Evolutionary conservation across 345 rosid species (phyloP), one percentile per base, ranked within the genome.

Genomic region (Bruguiera parviflora): DNA sequence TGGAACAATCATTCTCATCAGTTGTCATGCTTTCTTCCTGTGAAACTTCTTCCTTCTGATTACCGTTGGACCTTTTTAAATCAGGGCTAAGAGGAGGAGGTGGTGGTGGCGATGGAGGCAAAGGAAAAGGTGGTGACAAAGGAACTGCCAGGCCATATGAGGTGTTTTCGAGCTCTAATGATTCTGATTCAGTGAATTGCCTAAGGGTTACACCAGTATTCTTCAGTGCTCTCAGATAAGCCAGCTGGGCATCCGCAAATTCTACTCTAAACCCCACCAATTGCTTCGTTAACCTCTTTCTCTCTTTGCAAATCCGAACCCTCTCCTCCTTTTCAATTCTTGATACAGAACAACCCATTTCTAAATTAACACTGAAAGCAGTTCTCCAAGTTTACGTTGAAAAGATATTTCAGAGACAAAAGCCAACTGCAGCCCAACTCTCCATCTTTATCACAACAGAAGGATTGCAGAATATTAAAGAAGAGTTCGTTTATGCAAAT

Each of bases 271-370:
- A 74, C 67, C 68, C 80, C 61, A 91, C 74, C 77, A 93, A 57
- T 63, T 85, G 85, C 66, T 87, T 91, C 97, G 89, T 88, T 55
- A 89, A 72, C 83, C 81, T 93, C 86, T 86, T 91, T 69, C 98
- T 82, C 82, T 87, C 91, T 82, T 85, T 91, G 75, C 92, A 91
- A 46, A 78, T 77, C 72, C 66, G 79, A 66, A 89, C 89, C 77
- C 86, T 88, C 73, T 81, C 98, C 65, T 86, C 97, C 80, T 85
- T 84, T 67, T 91, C 90, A 71, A 87, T 85, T 73, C 84, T 91
- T 31, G 98, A 91, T 39, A 86, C 88, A 31, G 80, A 91, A 84
- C 94, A 93, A n/a, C 98, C 98, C 97, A 90, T 90, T 75, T 77
- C 66, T 73, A 61, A 52, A 47, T 22, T 35, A 13, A 13, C 58